Conservation (phyloP, 1,284 basidiomycete genomes). For the Ceratobasidium sp. region DNA sequence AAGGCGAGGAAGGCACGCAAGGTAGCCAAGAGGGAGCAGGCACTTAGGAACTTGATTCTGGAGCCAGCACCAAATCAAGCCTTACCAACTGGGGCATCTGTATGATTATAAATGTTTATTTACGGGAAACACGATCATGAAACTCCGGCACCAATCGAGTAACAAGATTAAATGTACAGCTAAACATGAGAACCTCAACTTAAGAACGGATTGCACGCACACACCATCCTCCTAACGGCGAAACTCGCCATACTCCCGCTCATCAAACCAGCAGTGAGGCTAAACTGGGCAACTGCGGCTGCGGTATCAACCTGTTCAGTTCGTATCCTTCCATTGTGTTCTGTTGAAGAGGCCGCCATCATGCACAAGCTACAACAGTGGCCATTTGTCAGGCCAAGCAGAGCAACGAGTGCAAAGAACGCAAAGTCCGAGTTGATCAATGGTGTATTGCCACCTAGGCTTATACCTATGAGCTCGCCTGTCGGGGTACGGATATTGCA, state of each 20-base stretch:
- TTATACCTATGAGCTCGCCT: constrained; percentile 36
- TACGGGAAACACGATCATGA: too few relatives aligned
- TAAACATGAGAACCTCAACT: neutral
- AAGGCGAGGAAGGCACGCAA: constrained; percentile 50
- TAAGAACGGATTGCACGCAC: constrained; percentile 41
- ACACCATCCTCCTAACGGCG: constrained; percentile 48
- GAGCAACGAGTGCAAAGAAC: constrained; percentile 50
- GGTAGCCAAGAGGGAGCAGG: constrained; percentile 46
- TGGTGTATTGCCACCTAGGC: constrained; percentile 43
- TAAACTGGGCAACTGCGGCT: constrained; percentile 53
- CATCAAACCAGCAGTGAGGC: constrained; percentile 52
- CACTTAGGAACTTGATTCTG: constrained; percentile 67
- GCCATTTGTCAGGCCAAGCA: constrained; percentile 51
- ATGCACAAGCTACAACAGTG: constrained; percentile 42
- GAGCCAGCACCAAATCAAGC: constrained; percentile 70
- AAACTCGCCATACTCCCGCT: constrained; percentile 52
- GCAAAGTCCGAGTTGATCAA: constrained; percentile 49
- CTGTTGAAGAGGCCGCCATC: constrained; percentile 41
- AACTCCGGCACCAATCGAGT: neutral
- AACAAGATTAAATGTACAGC: neutral
- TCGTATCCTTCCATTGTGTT: constrained; percentile 46
- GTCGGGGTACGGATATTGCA: constrained; percentile 43
- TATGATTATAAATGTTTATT: neutral
- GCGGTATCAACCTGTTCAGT: constrained; percentile 53
- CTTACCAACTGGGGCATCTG: constrained; percentile 54